Conservation (phyloP, 768 basidiomycete species). For the Suillus luteus region DNA sequence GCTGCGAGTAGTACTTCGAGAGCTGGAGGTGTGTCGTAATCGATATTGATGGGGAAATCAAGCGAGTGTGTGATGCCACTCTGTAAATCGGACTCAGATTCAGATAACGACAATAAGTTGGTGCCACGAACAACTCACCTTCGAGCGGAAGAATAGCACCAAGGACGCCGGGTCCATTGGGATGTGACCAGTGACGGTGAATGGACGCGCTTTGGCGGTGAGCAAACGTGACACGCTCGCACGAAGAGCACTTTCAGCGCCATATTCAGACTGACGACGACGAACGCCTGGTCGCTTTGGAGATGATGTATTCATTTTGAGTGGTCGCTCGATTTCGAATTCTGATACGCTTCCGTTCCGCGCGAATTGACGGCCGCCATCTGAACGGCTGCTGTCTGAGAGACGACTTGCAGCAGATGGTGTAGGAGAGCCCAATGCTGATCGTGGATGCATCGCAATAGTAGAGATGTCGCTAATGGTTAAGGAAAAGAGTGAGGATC, state of each 20-base stretch:
- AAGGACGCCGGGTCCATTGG: constrained; percentile 68
- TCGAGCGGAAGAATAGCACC: constrained; percentile 77
- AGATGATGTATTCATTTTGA: constrained; percentile 33
- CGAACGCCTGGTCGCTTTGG: constrained; percentile 36
- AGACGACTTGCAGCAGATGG: constrained; percentile 39
- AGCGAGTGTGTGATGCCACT: constrained; percentile 78
- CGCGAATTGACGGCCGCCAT: constrained; percentile 35
- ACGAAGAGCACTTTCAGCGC: constrained; percentile 55
- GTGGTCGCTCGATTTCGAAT: constrained; percentile 67
- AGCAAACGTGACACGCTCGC: constrained; percentile 58
- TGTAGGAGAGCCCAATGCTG: constrained; percentile 35
- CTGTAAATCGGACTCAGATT: constrained; percentile 38
- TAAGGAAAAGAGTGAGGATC: constrained; percentile 16
- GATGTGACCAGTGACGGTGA: constrained; percentile 67
- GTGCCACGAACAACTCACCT: constrained; percentile 45
- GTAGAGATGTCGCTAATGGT: constrained; percentile 13
- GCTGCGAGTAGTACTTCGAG: constrained; percentile 77
- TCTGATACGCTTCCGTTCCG: constrained; percentile 49
- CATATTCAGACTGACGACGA: constrained; percentile 44
- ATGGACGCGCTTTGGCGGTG: constrained; percentile 59
- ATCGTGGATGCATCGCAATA: constrained; percentile 30
- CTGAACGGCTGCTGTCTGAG: constrained; percentile 41
- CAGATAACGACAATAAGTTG: constrained; percentile 3
- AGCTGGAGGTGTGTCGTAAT: constrained; percentile 72
- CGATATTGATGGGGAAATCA: constrained; percentile 80